Conservation (phyloP, 148 eudicot genomes). For the Diospyros lotus region DNA sequence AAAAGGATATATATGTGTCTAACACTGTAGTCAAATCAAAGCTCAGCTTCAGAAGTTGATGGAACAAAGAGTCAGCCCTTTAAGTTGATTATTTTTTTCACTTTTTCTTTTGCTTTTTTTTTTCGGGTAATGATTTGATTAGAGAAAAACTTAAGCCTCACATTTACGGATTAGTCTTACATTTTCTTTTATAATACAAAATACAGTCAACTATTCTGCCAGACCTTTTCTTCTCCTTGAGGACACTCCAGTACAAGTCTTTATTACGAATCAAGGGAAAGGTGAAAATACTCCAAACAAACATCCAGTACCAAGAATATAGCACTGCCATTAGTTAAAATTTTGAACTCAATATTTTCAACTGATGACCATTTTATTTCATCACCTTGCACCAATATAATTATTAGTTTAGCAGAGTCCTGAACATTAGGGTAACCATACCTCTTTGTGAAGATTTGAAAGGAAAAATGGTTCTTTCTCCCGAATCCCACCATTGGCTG, state of each 20-base stretch:
- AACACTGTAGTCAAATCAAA: neutral
- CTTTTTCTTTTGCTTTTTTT: neutral
- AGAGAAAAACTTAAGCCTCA: neutral
- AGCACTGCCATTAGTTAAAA: constrained; percentile 1
- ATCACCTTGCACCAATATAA: neutral
- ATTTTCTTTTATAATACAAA: neutral
- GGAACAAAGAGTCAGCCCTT: neutral
- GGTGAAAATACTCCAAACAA: neutral
- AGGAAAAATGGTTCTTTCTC: constrained; percentile 82
- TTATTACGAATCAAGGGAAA: neutral
- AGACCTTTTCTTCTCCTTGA: neutral
- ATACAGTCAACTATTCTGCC: neutral
- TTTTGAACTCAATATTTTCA: neutral
- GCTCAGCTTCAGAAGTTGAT: neutral
- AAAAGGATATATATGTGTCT: neutral
- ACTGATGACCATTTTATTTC: neutral
- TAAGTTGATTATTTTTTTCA: neutral
- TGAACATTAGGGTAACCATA: constrained; percentile 14
- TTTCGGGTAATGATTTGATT: neutral
- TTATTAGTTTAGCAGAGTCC: neutral
- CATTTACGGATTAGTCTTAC: neutral
- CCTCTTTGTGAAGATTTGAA: constrained; percentile 58
- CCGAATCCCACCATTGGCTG: constrained; percentile 50
- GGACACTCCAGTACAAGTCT: neutral
- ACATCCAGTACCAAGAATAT: neutral